Evolutionary conservation across 345 rosid species (phyloP), one percentile per base, ranked within the genome.

Genomic region (Boechera stricta): DNA sequence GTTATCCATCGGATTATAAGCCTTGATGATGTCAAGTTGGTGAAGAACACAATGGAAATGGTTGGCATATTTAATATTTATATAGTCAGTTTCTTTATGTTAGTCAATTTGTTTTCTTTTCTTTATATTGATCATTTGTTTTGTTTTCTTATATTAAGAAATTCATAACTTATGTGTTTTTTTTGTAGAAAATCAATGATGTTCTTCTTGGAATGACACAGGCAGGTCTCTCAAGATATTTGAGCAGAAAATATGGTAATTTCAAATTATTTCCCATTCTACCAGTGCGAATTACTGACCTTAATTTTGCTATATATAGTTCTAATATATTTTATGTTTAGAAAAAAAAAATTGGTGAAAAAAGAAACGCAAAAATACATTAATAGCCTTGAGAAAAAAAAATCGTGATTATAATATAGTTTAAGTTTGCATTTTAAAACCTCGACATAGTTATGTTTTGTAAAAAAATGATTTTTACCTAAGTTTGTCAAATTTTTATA

Each of bases 121-220:
- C 6, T 49, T 16, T 16, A 45, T 42, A 64, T 6, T 29, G 1
- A 28, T 38, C 4, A 61, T 61, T 28, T 54, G 0, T 28, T 63
- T 64, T 13, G 2, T 6, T 51, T 49, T 7, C 39, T 9, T 29
- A 62, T 28, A 64, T 29, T 6, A 28, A 28, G 39, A 15, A 7
- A 7, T n/a, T 4, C 4, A 24, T 41, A 39, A 12, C 8, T 28
- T 44, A 0, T 39, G 18, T n/a, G 28, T 24, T 35, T 49, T 4
- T 38, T 38, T 77, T 89, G 12, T 26, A 90, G 96, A 90, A 92
- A 7, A 44, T 88, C 48, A 88, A 87, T 15, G 93, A 90, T 71
- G 89, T 90, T 26, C 36, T 87, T 9, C 36, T 87, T 42, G 96
- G 91, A 54, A 59, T 84, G 38, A 85, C 87, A 41, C 85, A 87